These are phyloP conservation scores for Myxozyma vanderwaltii DNA, from an alignment of 805 yeast species.

Conservation along the genomic window DNA sequence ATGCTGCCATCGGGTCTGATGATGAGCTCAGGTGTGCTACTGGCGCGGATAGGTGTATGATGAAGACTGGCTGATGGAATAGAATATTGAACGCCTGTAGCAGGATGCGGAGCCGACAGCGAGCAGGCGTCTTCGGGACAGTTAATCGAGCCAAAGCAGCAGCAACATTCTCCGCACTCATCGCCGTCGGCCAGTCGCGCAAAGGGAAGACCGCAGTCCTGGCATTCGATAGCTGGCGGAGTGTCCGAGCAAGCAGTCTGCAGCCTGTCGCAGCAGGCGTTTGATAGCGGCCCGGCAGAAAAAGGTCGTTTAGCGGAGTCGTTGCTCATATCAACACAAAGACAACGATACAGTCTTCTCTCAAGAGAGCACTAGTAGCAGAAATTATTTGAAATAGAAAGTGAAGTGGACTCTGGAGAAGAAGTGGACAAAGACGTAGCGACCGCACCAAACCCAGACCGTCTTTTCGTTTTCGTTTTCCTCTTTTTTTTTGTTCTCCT, in stretches of 20 bases:
- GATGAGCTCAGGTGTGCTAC: neutral
- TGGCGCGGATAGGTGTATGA: neutral
- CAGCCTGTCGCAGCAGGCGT: neutral
- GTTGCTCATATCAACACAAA: too few species aligned
- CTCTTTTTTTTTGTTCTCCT: too few species aligned
- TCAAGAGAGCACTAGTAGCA: too few species aligned
- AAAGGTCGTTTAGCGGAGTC: neutral
- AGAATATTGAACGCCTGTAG: neutral
- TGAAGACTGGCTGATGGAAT: neutral
- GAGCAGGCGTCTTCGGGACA: constrained; percentile 8
- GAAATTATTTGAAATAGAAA: too few species aligned
- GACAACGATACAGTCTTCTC: too few species aligned
- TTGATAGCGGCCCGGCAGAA: neutral
- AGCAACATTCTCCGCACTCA: constrained; percentile 14
- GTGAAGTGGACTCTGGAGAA: neutral
- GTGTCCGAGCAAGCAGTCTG: neutral
- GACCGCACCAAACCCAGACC: too few species aligned
- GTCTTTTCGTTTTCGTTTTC: too few species aligned
- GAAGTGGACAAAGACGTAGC: too few species aligned
- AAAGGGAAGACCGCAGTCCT: neutral
- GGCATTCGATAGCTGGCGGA: neutral
- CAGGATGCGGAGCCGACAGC: neutral
- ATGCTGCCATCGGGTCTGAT: neutral
- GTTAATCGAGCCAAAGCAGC: constrained; percentile 16
- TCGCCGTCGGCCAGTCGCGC: neutral